Evolutionary conservation across 148 eudicot species (phyloP), one percentile per base, ranked within the genome.

Genomic region (Diospyros kaki): DNA sequence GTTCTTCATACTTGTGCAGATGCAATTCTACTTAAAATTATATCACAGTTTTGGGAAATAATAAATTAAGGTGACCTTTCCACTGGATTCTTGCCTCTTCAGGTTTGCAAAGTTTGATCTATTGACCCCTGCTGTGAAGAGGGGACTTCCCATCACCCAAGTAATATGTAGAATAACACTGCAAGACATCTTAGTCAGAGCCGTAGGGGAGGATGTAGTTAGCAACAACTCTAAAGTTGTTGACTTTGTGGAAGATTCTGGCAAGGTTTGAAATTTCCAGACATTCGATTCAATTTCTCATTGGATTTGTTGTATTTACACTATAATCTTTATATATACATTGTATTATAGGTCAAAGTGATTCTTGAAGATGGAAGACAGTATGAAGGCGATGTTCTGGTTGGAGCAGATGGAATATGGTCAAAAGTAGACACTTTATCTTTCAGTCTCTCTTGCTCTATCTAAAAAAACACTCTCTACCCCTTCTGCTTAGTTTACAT

Each of bases 361-460:
- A 69, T 67, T 51, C 79, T 76, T 60, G 79, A 76, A 41, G 74
- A 76, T 69, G 79, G 74, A 18, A 69, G 68, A 28, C 68, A 59
- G 60, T 69, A 38, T 48, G 79, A 76, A 51, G 79, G 79, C 48
- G 79, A 76, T 69, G 28, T 76, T 45, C 69, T 76, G 58, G 74
- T 76, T 17, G 79, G 79, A 14, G 79, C 79, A 48, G 79, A 76
- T 69, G 79, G 79, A 41, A 76, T 76, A 59, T 60, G 79, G 79
- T 76, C 79, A 54, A 63, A 76, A 18, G 79, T 76, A 69, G 42
- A 41, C 2, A 4, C 3, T 13, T 17, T 66, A 39, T 44, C 66
- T 51, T 48, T 14, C 56, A 28, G 28, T 67, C 64, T 45, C 61
- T 62, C 50, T 63, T 63, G 11, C 46, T 38, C 28, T 51, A 60